phyloP scores from a whole-genome alignment of 2,329 filamentous ascomycete species.

The Penicillium sp. region DNA sequence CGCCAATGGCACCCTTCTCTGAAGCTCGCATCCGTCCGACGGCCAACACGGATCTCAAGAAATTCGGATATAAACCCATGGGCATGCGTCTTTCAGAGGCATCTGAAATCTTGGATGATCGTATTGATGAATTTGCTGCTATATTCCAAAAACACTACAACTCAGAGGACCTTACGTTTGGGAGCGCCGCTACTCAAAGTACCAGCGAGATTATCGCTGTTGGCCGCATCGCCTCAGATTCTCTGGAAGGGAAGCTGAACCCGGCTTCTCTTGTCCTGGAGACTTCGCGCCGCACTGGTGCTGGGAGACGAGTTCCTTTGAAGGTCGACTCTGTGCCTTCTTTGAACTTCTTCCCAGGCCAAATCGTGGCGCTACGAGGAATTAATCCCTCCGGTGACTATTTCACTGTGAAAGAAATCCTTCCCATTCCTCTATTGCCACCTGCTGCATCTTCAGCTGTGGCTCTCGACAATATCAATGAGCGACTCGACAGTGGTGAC shows the following conservation, averaged over 20 bases:
- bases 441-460: conserved; percentile 67
- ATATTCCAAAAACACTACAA: conserved; percentile 70
- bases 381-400: conserved; percentile 82
- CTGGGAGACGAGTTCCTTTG: conserved; percentile 75
- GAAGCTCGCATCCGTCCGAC: conserved; percentile 80
- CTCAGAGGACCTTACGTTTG: conserved; percentile 76
- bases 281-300: conserved; percentile 78
- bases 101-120: conserved; percentile 89
- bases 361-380: conserved; percentile 83
- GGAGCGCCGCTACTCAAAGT: conserved; percentile 79
- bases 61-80: conserved; percentile 86
- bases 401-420: conserved; percentile 74
- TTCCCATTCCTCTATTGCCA: conserved; percentile 71
- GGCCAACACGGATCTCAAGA: conserved; percentile 83
- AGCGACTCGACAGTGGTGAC: conserved; percentile 64
- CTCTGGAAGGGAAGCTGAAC: conserved; percentile 79
- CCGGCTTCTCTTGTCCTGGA: conserved; percentile 81
- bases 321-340: conserved; percentile 66
- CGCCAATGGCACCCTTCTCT: conserved; percentile 67
- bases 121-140: conserved; percentile 84
- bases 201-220: conserved; percentile 86
- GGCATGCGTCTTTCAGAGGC: conserved; percentile 92
- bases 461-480: conserved; percentile 65
- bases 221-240: conserved; percentile 86
- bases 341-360: conserved; percentile 89